These are phyloP conservation scores for Stereum hirsutum DNA, from an alignment of 1,284 basidiomycete genomes.

Conservation along the genomic window DNA sequence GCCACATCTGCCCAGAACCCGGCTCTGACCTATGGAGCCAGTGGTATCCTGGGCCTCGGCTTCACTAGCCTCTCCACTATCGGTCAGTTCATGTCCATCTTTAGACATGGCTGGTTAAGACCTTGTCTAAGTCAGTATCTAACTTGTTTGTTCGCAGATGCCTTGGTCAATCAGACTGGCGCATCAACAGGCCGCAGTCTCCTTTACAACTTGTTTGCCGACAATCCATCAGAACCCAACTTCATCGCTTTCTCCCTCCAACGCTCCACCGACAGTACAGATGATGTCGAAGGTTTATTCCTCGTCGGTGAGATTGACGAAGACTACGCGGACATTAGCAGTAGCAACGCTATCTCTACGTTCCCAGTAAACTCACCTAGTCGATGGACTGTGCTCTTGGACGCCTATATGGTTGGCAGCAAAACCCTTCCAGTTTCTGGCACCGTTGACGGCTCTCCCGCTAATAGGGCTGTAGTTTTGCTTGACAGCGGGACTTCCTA, in stretches of 20 bases:
- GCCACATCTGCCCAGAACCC: conserved; percentile 54
- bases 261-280: conserved; percentile 37
- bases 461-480: conserved; percentile 58
- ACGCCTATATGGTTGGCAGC: conserved; percentile 51
- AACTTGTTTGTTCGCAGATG: too few relatives aligned
- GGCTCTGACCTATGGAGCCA: conserved; percentile 58
- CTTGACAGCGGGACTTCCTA: conserved; percentile 75
- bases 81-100: background rate
- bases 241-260: conserved; percentile 70
- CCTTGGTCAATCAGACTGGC: conserved; percentile 44
- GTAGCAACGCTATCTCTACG: conserved; percentile 51
- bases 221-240: conserved; percentile 61
- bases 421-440: conserved; percentile 42
- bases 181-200: conserved; percentile 54
- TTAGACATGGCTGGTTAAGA: too few relatives aligned
- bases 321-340: conserved; percentile 44
- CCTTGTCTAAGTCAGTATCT: too few relatives aligned
- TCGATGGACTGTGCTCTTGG: conserved; percentile 69
- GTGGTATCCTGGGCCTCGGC: conserved; percentile 71
- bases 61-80: conserved; percentile 67
- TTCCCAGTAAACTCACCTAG: conserved; percentile 53
- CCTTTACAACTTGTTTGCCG: conserved; percentile 64
- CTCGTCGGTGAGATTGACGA: conserved; percentile 64
- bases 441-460: conserved; percentile 45
- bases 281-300: conserved; percentile 56